A percentile compares a stretch with the other conserved stretches of the same genome.
These are phyloP conservation scores for Theobroma cacao DNA, from an alignment of 345 rosid genomes.

Conservation along the genomic window DNA sequence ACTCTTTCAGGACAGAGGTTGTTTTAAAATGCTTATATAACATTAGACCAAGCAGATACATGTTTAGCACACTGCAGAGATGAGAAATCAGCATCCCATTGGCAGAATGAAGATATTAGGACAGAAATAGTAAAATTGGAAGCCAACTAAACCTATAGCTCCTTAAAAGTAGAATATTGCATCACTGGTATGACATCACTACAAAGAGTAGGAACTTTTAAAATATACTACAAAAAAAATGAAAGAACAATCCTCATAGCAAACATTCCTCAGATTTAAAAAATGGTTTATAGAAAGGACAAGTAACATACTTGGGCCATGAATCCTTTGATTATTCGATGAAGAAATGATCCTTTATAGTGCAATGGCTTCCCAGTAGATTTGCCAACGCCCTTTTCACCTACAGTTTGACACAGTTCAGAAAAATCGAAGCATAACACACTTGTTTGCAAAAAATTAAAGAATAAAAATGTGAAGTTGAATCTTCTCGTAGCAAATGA, in stretches of 20 bases:
- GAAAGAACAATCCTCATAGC: background rate
- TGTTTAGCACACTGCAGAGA: background rate
- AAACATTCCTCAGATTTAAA: slow-evolving; percentile 11
- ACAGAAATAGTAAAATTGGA: background rate
- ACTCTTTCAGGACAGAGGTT: background rate
- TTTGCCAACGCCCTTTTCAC: slow-evolving; percentile 85
- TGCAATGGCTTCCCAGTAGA: slow-evolving; percentile 83
- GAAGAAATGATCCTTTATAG: slow-evolving; percentile 78
- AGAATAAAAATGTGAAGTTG: background rate
- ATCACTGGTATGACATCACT: background rate
- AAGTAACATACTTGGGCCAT: slow-evolving; percentile 84
- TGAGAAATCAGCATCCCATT: background rate
- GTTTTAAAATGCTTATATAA: background rate
- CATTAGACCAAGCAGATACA: background rate
- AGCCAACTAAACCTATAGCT: background rate
- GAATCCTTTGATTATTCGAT: slow-evolving; percentile 89
- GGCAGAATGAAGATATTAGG: background rate
- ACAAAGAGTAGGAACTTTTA: background rate
- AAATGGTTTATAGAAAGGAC: background rate
- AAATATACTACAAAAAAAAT: background rate
- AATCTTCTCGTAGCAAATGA: background rate
- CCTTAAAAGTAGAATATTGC: background rate
- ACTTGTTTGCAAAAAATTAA: background rate
- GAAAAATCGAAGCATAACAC: background rate
- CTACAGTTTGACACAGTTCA: slow-evolving; percentile 38